Conservation (phyloP, 441 rosid genomes). For the Isatis lusitanica region DNA sequence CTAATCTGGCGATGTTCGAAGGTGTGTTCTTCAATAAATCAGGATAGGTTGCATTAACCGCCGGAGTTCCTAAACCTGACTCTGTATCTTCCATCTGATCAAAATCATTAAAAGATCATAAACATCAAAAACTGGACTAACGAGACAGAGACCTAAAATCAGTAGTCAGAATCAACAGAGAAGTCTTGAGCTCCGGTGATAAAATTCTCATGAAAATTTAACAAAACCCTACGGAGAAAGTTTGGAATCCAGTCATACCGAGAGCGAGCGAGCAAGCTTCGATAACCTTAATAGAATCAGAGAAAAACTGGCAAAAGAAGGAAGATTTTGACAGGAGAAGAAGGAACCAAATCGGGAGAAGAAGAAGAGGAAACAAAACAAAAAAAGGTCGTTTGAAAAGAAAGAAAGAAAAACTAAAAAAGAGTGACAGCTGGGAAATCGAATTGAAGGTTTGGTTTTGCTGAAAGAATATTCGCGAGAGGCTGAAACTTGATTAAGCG, state of each 20-base stretch:
- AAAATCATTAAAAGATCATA: not conserved
- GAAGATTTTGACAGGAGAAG: not conserved
- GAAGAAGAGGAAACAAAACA: not conserved
- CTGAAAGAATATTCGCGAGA: constrained; percentile 24
- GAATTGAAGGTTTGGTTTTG: constrained; percentile 28
- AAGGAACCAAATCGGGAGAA: constrained; percentile 15
- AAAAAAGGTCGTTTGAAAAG: constrained; percentile 23
- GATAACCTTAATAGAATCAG: constrained; percentile 1
- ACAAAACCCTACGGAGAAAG: constrained; percentile 18
- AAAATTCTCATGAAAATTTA: not conserved
- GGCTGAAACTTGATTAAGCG: constrained; percentile 10
- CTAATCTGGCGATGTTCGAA: constrained; percentile 82
- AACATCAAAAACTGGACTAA: not conserved
- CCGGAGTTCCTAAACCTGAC: constrained; percentile 25
- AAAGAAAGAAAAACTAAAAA: not conserved
- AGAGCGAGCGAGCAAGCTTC: not conserved
- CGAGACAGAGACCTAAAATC: constrained; percentile 1
- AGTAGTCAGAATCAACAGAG: not conserved
- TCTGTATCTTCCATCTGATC: constrained; percentile 43
- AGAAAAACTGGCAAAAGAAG: not conserved
- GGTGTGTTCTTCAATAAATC: constrained; percentile 92
- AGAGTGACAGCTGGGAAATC: constrained; percentile 36
- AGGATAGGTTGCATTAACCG: constrained; percentile 50
- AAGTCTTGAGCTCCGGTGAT: not conserved
- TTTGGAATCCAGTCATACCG: not conserved